Percentiles rank a stretch among this genome's conserved stretches.
Conservation (phyloP, 2,329 filamentous ascomycete genomes). For the Alternaria brassicae region DNA sequence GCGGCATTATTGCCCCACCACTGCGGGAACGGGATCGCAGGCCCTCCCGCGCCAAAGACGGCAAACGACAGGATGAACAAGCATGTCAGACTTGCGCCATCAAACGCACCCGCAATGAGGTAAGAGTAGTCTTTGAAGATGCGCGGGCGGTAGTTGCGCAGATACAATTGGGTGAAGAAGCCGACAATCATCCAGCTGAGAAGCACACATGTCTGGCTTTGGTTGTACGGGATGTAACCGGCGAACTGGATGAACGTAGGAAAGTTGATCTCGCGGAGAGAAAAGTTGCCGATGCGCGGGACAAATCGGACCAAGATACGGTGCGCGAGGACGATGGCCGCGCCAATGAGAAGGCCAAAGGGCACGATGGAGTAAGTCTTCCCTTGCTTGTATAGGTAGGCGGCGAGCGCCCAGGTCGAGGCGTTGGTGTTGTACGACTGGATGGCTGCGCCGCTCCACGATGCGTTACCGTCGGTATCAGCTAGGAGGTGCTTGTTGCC, state of each 20-base stretch:
- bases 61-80: slow-evolving; percentile 25
- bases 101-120: slow-evolving; percentile 22
- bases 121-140: slow-evolving; percentile 29
- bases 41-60: slow-evolving; percentile 22
- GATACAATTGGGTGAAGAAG: slow-evolving; percentile 24
- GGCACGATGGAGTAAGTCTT: slow-evolving; percentile 21
- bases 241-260: slow-evolving; percentile 25
- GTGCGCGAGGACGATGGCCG: slow-evolving; percentile 16
- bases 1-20: slow-evolving; percentile 26
- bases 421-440: slow-evolving; percentile 28
- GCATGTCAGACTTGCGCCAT: slow-evolving; percentile 21
- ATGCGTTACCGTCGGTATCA: slow-evolving; percentile 20
- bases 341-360: slow-evolving; percentile 20
- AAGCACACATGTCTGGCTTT: slow-evolving; percentile 20
- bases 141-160: slow-evolving; percentile 24
- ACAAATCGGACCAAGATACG: slow-evolving; percentile 21
- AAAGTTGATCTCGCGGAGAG: slow-evolving; percentile 21
- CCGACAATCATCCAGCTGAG: slow-evolving; percentile 25
- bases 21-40: slow-evolving; percentile 16
- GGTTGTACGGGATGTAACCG: slow-evolving; percentile 24
- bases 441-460: slow-evolving; percentile 22
- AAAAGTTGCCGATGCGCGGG: slow-evolving; percentile 20
- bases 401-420: slow-evolving; percentile 23
- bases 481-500: slow-evolving; percentile 19
- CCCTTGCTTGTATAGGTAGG: slow-evolving; percentile 24